These are phyloP conservation scores for Naganishia kalamii DNA, from an alignment of 768 basidiomycete genomes.

Conservation along the genomic window DNA sequence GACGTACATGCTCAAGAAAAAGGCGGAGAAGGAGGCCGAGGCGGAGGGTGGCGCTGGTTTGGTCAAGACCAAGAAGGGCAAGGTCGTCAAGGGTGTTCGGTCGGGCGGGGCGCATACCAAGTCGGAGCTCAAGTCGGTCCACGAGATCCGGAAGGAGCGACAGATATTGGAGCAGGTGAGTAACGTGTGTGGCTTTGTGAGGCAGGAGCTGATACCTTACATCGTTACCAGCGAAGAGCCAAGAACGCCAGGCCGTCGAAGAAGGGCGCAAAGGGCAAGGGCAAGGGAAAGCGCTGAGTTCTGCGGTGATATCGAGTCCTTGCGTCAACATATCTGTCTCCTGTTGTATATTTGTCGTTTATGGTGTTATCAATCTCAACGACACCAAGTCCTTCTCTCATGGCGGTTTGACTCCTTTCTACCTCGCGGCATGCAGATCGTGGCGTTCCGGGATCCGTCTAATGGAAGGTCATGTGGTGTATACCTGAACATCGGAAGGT, in stretches of 20 bases:
- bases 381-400: no score
- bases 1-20: conserved; percentile 58
- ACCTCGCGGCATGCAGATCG: no score
- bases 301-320: not conserved
- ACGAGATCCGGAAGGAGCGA: conserved; percentile 76
- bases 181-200: not conserved
- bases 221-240: conserved; percentile 50
- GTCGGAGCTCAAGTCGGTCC: conserved; percentile 75
- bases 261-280: conserved; percentile 41
- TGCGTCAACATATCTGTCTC: not conserved
- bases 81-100: conserved; percentile 52
- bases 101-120: conserved; percentile 45
- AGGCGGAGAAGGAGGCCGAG: conserved; percentile 49
- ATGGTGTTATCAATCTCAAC: no score
- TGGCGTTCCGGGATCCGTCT: no score
- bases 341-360: not conserved
- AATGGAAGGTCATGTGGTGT: no score
- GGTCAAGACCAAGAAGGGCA: conserved; percentile 56
- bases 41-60: conserved; percentile 40
- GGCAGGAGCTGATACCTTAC: not conserved
- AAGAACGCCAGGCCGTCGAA: conserved; percentile 73
- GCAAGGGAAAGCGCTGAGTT: conserved; percentile 24
- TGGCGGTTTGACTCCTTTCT: no score
- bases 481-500: no score
- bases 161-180: conserved; percentile 55